Conservation (phyloP, 2,329 filamentous ascomycete species). For the Tolypocladium tundrense region DNA sequence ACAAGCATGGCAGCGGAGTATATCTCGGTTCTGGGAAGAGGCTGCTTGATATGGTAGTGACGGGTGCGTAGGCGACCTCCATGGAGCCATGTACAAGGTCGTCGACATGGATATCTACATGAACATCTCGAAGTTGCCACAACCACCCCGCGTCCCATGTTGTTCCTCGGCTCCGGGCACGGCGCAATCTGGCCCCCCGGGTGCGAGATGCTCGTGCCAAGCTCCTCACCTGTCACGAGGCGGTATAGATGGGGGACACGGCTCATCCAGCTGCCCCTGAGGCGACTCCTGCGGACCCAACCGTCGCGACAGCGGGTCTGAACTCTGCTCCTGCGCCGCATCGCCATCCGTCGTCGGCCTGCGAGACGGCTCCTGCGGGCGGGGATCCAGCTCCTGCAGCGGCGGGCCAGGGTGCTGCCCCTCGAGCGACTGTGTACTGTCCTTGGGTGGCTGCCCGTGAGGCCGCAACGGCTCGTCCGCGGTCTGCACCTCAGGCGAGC, state of each 20-base stretch:
- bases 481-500: background rate
- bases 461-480: background rate
- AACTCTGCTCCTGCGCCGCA: background rate
- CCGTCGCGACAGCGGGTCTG: background rate
- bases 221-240: no score
- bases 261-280: background rate
- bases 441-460: background rate
- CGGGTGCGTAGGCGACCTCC: background rate
- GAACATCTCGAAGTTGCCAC: no score
- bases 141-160: no score
- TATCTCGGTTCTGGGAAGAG: background rate
- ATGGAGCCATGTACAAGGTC: no score
- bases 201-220: no score
- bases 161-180: no score
- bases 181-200: no score
- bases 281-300: background rate
- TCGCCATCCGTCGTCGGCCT: no score
- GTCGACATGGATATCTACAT: no score
- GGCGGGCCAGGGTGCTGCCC: no score
- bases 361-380: no score
- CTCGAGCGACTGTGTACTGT: background rate
- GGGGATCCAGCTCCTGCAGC: no score
- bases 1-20: background rate
- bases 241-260: background rate
- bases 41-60: background rate